Evolutionary conservation across 257 asterid species (phyloP), one percentile per base, ranked within the genome.

Genomic region (Pogostemon cablin): DNA sequence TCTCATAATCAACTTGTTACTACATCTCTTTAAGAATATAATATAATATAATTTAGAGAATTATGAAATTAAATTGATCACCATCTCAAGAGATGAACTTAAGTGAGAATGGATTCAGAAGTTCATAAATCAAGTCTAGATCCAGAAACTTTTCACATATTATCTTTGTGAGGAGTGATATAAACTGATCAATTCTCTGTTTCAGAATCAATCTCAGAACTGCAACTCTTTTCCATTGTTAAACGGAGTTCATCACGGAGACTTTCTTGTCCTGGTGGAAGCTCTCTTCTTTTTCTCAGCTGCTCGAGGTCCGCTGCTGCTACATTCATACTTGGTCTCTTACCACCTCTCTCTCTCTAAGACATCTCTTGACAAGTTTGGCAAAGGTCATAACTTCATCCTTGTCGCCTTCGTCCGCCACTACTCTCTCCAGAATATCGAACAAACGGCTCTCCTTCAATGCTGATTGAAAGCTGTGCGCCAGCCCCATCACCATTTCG

Each of bases 301-400:
- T 39, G 65, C 0, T 82, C 85, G 9, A 82, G 77, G 56, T 77
- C 83, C 10, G 78, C 78, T 48, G 84, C 79, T 34, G 74, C 78
- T 72, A 77, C 82, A 17, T 68, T 78, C 86, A 82, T 82, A 63
- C 43, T 11, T 54, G 84, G 87, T 73, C 84, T 67, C 62, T 57
- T 77, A 25, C 77, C 50, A 0, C 68, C n/a, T n/a, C 82, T 52
- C 55, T 74, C 4, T 20, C 25, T 20, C 25, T 20, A 20, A 20
- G 25, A 20, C 25, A 20, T 20, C 25, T 20, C 25, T 20, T 20
- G 25, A 20, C 25, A 20, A 20, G 25, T 20, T 20, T 20, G 25
- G 25, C 25, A 20, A 20, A 0, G 0, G 25, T 1, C 25, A 20
- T 1, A 20, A 20, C 25, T 20, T 20, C 25, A 20, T 20, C 25